Evolutionary conservation across 116 monocot genomes (phyloP), one percentile per base, ranked within the genome.

Genomic region (Phalaenopsis hybrid): DNA sequence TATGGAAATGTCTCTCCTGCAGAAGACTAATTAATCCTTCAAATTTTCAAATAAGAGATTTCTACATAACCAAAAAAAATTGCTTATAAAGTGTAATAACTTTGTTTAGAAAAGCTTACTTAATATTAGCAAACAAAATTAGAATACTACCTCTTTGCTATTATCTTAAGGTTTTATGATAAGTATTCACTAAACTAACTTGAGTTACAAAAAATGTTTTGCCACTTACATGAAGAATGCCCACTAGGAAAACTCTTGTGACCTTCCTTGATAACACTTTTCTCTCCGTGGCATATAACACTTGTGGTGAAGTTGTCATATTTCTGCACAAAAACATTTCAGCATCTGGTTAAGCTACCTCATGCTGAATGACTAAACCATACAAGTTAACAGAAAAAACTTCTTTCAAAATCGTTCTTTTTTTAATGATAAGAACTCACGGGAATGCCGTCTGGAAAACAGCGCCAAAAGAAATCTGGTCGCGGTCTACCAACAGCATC

Each of bases 171-270:
- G 3, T 13, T 15, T 55, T 55, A 55, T 16, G 13, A 55, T 2
- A 55, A 55, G 15, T 3, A 15, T 55, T 55, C 55, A 55, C 55
- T 15, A 55, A 55, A 55, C 15, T 55, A 55, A 55, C 55, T 15
- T 13, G 12, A 55, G 55, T 55, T 48, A 15, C n/a, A 12, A 73
- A 41, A 73, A 16, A 37, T 34, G 34, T 70, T 70, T 70, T 41
- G 63, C 23, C 59, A 33, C 95, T 90, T 89, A 95, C 95, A 93
- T 72, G 95, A 91, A 86, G 95, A 86, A 86, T 95, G 95, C 58
- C 95, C 95, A 76, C 95, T 95, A 3, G 91, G 93, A 86, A 93
- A 95, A 79, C 95, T 93, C 78, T 90, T 93, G 84, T 93, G 89
- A 18, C 93, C 91, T 82, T 95, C 91, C 81, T 87, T 91, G 12